Evolutionary conservation across 176 grass and related monocot species (phyloP).

Genomic region (Bromus sterilis): DNA sequence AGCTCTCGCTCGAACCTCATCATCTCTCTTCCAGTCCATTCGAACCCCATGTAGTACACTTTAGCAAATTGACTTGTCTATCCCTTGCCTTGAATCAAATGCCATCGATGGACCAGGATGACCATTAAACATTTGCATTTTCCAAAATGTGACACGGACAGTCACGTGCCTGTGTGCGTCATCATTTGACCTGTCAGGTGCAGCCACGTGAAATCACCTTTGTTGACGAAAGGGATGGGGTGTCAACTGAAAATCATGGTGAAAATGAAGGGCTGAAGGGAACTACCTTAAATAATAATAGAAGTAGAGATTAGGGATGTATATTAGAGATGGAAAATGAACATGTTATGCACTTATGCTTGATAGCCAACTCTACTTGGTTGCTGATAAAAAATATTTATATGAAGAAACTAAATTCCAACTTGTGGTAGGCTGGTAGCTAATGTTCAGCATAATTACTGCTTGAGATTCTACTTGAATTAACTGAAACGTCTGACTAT

Average conservation of each 20-base stretch:
- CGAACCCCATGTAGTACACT: background rate
- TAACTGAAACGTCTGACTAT: background rate
- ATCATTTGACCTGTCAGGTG: background rate
- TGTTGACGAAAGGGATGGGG: background rate
- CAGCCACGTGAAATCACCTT: background rate
- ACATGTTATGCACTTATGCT: background rate
- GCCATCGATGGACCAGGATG: background rate
- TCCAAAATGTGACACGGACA: background rate
- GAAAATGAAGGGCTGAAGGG: background rate
- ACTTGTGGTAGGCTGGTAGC: background rate
- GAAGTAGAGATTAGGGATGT: background rate
- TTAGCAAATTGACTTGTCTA: background rate
- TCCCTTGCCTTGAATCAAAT: background rate
- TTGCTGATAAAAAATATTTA: background rate
- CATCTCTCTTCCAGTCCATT: background rate
- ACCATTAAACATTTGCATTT: background rate
- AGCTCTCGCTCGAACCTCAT: background rate
- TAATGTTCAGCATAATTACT: background rate
- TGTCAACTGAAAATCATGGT: background rate
- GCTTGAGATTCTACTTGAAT: background rate
- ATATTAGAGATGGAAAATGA: background rate
- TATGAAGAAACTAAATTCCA: background rate
- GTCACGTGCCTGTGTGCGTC: background rate
- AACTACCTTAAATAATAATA: background rate
- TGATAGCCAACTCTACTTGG: background rate